These are phyloP conservation scores for Protea cynaroides DNA, from an alignment of 164 flowering plant genomes.

Conservation along the genomic window DNA sequence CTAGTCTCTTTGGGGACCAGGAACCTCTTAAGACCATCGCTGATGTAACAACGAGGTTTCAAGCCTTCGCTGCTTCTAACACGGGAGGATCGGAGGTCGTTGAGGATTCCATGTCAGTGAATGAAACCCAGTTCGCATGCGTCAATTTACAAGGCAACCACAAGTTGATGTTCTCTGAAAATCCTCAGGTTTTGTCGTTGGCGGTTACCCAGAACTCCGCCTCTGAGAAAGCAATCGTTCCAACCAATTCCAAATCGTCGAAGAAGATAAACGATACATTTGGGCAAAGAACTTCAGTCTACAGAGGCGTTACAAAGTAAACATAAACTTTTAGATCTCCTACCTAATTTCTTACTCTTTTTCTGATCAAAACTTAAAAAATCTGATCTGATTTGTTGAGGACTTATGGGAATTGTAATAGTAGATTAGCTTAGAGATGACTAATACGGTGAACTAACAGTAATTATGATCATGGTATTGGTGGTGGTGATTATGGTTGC, in stretches of 20 bases:
- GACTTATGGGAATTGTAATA: too few relatives aligned
- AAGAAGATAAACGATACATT: slow-evolving; percentile 53
- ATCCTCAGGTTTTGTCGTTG: slow-evolving; percentile 36
- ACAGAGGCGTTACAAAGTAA: slow-evolving; percentile 67
- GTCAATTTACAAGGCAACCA: slow-evolving; percentile 26
- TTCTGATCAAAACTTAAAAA: too few relatives aligned
- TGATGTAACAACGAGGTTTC: slow-evolving; percentile 29
- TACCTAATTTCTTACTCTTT: too few relatives aligned
- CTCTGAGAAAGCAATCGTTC: slow-evolving; percentile 30
- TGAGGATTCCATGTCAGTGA: slow-evolving; percentile 50
- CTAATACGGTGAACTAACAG: too few relatives aligned
- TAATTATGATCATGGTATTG: too few relatives aligned
- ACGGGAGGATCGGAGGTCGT: slow-evolving; percentile 78
- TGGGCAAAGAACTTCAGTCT: background rate
- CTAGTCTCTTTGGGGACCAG: slow-evolving; percentile 32
- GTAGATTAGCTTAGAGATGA: too few relatives aligned
- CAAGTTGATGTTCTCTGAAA: slow-evolving; percentile 37
- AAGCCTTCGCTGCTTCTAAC: slow-evolving; percentile 44
- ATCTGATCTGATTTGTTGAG: too few relatives aligned
- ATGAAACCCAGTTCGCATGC: slow-evolving; percentile 21
- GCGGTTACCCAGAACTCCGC: slow-evolving; percentile 25
- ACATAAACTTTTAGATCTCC: too few relatives aligned
- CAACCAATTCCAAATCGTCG: slow-evolving; percentile 30
- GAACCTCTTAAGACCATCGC: slow-evolving; percentile 43
- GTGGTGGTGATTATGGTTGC: slow-evolving; percentile 10